Evolutionary conservation across 805 yeast genomes (phyloP).

Genomic region (Candida golubevii): DNA sequence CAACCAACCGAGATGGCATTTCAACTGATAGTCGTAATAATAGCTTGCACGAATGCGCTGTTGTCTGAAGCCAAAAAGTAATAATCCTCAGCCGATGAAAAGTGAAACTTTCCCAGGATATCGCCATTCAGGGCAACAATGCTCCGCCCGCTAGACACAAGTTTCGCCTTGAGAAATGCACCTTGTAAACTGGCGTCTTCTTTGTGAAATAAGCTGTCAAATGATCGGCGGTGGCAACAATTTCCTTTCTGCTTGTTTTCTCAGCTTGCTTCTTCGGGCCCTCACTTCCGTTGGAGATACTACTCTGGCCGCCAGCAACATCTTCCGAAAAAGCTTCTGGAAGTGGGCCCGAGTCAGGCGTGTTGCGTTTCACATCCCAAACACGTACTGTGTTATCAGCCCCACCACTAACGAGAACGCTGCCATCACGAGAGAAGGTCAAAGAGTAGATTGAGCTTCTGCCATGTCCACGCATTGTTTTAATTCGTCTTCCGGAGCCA

Average conservation of each 20-base stretch:
- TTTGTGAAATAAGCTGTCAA: slow-evolving; percentile 92
- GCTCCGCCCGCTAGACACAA: slow-evolving; percentile 93
- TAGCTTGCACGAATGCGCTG: no score
- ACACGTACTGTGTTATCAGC: slow-evolving; percentile 90
- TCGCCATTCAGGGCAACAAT: slow-evolving; percentile 37
- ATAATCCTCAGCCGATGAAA: no score
- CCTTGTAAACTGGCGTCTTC: slow-evolving; percentile 89
- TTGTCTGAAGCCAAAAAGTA: no score
- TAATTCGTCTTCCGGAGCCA: slow-evolving; percentile 83
- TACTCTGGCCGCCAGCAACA: slow-evolving; percentile 6
- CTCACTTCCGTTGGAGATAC: slow-evolving; percentile 7
- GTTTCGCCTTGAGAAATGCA: slow-evolving; percentile 87
- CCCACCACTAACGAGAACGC: slow-evolving; percentile 84
- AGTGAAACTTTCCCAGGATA: no score
- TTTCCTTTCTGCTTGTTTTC: slow-evolving; percentile 55
- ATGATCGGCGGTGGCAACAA: slow-evolving; percentile 83
- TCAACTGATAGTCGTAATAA: no score
- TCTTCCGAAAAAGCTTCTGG: slow-evolving; percentile 60
- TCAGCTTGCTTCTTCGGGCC: slow-evolving; percentile 21
- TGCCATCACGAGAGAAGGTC: slow-evolving; percentile 81
- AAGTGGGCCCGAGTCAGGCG: slow-evolving; percentile 70
- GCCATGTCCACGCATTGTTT: slow-evolving; percentile 94
- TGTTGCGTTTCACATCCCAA: slow-evolving; percentile 90
- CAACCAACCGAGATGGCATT: no score
- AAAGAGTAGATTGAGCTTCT: slow-evolving; percentile 79